Conservation (phyloP, 805 yeast species). For the Candida sithepensis region DNA sequence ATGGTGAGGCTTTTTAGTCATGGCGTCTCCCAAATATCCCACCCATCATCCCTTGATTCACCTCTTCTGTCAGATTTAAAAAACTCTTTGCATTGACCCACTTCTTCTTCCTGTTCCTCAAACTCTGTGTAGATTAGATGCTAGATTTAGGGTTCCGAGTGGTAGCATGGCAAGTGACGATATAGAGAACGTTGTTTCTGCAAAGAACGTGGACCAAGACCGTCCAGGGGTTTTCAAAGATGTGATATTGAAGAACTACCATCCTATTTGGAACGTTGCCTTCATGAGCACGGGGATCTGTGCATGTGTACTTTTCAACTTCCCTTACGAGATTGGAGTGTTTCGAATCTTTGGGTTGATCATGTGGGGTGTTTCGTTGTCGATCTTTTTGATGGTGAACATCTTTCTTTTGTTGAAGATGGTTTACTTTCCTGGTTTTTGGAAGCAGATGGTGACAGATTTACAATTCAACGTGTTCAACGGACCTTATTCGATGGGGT, state of each 20-base stretch:
- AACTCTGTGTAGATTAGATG: neutral
- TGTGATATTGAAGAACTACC: slow-evolving; percentile 27
- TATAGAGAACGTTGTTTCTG: neutral
- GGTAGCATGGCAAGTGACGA: neutral
- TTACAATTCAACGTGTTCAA: slow-evolving; percentile 54
- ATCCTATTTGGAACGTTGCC: slow-evolving; percentile 63
- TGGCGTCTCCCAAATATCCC: no score
- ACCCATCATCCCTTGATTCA: no score
- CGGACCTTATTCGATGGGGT: slow-evolving; percentile 84
- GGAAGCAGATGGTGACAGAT: slow-evolving; percentile 30
- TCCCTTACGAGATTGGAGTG: slow-evolving; percentile 39
- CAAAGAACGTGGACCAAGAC: neutral
- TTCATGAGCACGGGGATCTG: slow-evolving; percentile 82
- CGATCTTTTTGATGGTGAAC: slow-evolving; percentile 41
- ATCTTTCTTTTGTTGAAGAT: slow-evolving; percentile 36
- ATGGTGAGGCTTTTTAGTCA: no score
- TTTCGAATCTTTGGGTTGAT: slow-evolving; percentile 22
- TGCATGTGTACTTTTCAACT: slow-evolving; percentile 50
- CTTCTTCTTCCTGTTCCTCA: neutral
- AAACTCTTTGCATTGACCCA: no score
- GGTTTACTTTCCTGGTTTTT: slow-evolving; percentile 22
- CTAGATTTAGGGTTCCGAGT: no score
- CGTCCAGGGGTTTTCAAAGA: slow-evolving; percentile 6
- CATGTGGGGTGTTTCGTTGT: slow-evolving; percentile 50
- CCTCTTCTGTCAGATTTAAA: no score